Conservation (phyloP, 1,284 basidiomycete species). For the Garcileccinum viscosum region DNA sequence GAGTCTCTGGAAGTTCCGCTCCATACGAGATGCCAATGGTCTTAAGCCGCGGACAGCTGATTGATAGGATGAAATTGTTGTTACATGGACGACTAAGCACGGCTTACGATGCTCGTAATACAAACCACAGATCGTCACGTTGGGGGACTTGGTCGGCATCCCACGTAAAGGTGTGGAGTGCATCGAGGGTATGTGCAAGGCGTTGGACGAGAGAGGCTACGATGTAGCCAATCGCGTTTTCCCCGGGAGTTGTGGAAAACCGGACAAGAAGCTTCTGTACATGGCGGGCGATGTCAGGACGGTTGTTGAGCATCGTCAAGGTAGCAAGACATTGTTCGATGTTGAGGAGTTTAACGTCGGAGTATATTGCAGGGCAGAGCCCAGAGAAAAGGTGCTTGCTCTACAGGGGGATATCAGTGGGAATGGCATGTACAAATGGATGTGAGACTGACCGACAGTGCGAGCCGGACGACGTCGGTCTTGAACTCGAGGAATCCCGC, state of each 20-base stretch:
- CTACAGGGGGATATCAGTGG: slow-evolving; percentile 39
- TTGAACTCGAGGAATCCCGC: slow-evolving; percentile 56
- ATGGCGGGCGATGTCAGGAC: slow-evolving; percentile 66
- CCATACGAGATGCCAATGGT: slow-evolving; percentile 68
- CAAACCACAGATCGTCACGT: slow-evolving; percentile 77
- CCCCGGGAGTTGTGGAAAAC: slow-evolving; percentile 17
- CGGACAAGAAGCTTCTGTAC: slow-evolving; percentile 61
- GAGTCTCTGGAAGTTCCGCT: slow-evolving; percentile 56
- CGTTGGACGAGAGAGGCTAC: slow-evolving; percentile 55
- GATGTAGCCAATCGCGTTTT: slow-evolving; percentile 19
- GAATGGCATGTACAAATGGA: not conserved
- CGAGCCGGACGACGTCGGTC: slow-evolving; percentile 61
- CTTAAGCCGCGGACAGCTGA: slow-evolving; percentile 66
- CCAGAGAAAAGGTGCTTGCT: slow-evolving; percentile 53
- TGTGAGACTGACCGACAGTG: slow-evolving; percentile 57
- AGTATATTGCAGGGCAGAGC: slow-evolving; percentile 65
- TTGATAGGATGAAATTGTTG: slow-evolving; percentile 2
- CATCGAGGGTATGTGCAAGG: slow-evolving; percentile 59
- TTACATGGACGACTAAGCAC: not conserved
- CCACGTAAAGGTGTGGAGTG: slow-evolving; percentile 69
- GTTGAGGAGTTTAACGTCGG: slow-evolving; percentile 57
- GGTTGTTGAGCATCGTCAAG: slow-evolving; percentile 61
- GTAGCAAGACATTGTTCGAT: slow-evolving; percentile 65
- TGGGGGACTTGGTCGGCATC: slow-evolving; percentile 69
- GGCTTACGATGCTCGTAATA: slow-evolving; percentile 65